Evolutionary conservation across 2,329 filamentous ascomycete species (phyloP), one percentile per base, ranked within the genome.

Genomic region (Cercospora nicotianae): DNA sequence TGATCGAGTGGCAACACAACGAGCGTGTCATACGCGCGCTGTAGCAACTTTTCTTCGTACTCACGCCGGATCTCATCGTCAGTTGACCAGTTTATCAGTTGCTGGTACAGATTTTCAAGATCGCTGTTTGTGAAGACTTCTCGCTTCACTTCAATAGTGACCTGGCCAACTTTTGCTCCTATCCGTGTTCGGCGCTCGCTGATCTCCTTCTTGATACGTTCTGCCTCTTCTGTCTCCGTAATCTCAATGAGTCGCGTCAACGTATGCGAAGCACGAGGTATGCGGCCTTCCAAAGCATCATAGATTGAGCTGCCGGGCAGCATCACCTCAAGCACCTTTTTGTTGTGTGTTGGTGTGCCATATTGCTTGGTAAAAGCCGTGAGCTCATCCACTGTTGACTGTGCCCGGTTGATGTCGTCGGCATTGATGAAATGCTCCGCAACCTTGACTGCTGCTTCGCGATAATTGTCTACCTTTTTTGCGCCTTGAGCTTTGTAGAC

Each of bases 21-120:
- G 1, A 99, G 85, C 5, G 88, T 86, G 66, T 97, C 93, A 72
- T 94, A 90, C 69, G 90, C 92, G 76, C 94, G 88, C 70, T 90
- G 87, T 3, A 99, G 81, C 13, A 97, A 84, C 80, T 94, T 98
- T 79, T 98, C 94, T 78, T 99, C 96, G 70, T 94, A 96, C 42
- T 87, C 86, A 42, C 94, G 89, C 57, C 95, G 87, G 36, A 93
- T 78, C 23, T 94, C 92, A 76, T 99, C 95, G 74, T 98, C 93
- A 66, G 83, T 87, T 9, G 90, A 90, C 95, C 95, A 99, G 77
- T 97, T 89, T 75, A 97, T 94, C 61, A 97, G 85, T 62, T 93
- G 86, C 66, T 88, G 87, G 77, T 97, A 98, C 57, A 96, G 81
- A 39, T 88, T 82, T 74, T 94, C 93, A n/a, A 99, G 81, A 67